Base-by-base conservation (phyloP, 306 rosid genomes). In the Acacia confusa region DNA sequence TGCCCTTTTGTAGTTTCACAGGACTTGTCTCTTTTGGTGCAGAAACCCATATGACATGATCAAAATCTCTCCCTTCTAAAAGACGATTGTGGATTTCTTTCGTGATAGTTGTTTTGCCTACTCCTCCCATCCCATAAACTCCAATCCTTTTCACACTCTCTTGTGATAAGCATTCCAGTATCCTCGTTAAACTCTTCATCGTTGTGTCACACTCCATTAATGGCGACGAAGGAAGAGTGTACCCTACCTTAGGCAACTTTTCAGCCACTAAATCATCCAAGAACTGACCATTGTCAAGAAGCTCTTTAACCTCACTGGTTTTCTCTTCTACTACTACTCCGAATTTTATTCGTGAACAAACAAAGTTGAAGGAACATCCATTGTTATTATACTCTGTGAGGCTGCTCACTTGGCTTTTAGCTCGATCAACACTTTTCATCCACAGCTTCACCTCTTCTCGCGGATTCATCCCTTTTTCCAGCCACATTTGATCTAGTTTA, bases 101-200 rank as follows among this genome's bases (percentile, higher is more conserved):
- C 69, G 6, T 28, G 38, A 63, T 63, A 27, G 69, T 63, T 63
- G 69, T 63, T 28, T 63, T 63, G 20, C 69, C 69, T 15, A 63
- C 69, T 28, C 69, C 69, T 63, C 69, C 69, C 69, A 63, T 63
- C 3, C 69, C 69, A 28, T 63, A 63, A 28, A 63, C 69, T 63
- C 69, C 69, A 63, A 28, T 30, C 40, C 40, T 63, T 63, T 63
- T 27, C 4, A 6, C 69, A 13, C 69, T 63, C 41, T 63, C 41
- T 27, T 15, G 41, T 63, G 40, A 63, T 63, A 63, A 63, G 40
- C 40, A 28, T 63, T 63, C 69, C 69, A 30, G 14, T 2, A 63
- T 63, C 69, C 69, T 63, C 20, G 11, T 28, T 16, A 63, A 28
- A 30, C 69, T 63, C 40, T 63, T 17, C 69, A 63, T 14, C 1